These are phyloP conservation scores for Phytopythium chamaehyphon DNA, from an alignment of 352 stramenopile genomes.

Conservation along the genomic window DNA sequence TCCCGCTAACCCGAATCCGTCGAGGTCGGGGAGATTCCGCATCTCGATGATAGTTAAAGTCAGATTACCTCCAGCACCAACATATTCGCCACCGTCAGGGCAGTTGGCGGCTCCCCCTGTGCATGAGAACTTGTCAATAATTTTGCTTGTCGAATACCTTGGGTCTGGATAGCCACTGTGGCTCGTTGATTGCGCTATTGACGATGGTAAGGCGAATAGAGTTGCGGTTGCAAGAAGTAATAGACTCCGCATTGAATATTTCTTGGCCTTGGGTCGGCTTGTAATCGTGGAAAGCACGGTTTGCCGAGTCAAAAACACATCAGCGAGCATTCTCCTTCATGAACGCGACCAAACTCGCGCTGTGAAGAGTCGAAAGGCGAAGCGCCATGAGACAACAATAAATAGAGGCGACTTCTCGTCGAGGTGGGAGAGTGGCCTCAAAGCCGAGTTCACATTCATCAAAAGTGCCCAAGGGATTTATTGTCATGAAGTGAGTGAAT, in stretches of 20 bases:
- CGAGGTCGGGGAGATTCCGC: slow-evolving; percentile 80
- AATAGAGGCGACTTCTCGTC: too few species aligned
- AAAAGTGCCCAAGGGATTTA: too few species aligned
- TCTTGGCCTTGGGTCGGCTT: background rate
- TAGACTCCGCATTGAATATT: background rate
- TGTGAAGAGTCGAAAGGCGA: too few species aligned
- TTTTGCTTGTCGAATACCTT: slow-evolving; percentile 45
- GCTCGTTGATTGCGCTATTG: slow-evolving; percentile 43
- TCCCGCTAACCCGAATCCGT: slow-evolving; percentile 63
- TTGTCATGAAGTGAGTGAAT: too few species aligned
- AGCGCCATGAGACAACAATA: too few species aligned
- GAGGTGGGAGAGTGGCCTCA: too few species aligned
- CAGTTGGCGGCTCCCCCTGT: slow-evolving; percentile 60
- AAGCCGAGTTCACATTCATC: too few species aligned
- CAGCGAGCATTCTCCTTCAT: too few species aligned
- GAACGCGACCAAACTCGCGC: too few species aligned
- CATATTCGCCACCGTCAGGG: slow-evolving; percentile 64
- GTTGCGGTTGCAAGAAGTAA: background rate
- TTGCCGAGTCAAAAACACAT: too few species aligned
- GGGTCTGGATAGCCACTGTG: slow-evolving; percentile 64
- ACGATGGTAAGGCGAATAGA: background rate
- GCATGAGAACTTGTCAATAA: slow-evolving; percentile 66
- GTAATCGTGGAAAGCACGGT: background rate
- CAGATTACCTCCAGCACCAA: slow-evolving; percentile 79
- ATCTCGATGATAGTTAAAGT: slow-evolving; percentile 84